phyloP scores from a whole-genome alignment of 148 eudicot species.

The Diospyros kaki region DNA sequence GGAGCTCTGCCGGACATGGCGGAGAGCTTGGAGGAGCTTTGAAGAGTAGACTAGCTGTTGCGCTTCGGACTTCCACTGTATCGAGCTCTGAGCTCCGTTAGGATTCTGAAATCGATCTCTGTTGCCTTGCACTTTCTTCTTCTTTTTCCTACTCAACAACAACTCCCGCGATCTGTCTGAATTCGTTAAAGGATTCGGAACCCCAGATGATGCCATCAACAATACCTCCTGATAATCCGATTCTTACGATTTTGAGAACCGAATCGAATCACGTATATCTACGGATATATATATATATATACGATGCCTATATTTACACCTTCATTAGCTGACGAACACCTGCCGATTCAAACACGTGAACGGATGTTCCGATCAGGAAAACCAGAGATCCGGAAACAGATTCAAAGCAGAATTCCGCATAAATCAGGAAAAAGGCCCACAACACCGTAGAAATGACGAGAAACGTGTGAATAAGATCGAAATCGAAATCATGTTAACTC shows the following conservation, averaged over 20 bases:
- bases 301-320: too few species aligned
- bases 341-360: background rate
- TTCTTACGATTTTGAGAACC: background rate
- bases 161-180: conserved; percentile 41
- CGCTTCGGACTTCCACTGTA: conserved; percentile 67
- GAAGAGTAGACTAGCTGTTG: conserved; percentile 70
- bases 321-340: too few species aligned
- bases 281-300: too few species aligned
- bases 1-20: conserved; percentile 42
- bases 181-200: conserved; percentile 45
- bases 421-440: too few species aligned
- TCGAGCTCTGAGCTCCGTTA: conserved; percentile 5
- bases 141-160: conserved; percentile 42
- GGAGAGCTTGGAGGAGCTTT: conserved; percentile 60
- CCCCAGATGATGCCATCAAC: conserved; percentile 22
- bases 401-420: background rate
- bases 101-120: conserved; percentile 15
- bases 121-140: conserved; percentile 24
- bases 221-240: conserved; percentile 1
- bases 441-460: too few species aligned
- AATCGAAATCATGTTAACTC: too few species aligned
- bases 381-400: background rate
- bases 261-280: background rate
- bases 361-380: background rate
- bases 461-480: too few species aligned